Evolutionary conservation across 257 asterid species (phyloP).

Genomic region (Nicotiana undulata): DNA sequence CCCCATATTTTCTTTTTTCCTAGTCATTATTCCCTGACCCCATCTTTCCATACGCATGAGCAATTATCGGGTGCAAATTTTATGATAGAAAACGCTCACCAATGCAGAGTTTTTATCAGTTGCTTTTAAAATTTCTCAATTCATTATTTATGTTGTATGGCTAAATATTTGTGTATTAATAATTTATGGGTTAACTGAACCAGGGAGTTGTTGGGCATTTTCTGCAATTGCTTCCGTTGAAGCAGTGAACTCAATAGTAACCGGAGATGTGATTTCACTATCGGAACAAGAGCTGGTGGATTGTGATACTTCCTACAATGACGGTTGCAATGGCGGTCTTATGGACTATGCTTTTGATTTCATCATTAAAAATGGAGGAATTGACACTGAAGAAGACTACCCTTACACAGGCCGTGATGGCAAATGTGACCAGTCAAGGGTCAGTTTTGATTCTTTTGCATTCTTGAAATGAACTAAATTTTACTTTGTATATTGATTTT

Average conservation of each 20-base stretch:
- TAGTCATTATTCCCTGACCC: neutral
- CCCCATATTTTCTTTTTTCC: no score
- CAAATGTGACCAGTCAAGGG: slow-evolving; percentile 41
- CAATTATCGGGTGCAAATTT: neutral
- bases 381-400: slow-evolving; percentile 49
- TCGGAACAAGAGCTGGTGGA: slow-evolving; percentile 65
- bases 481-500: neutral
- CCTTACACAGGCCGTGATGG: slow-evolving; percentile 44
- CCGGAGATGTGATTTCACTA: slow-evolving; percentile 39
- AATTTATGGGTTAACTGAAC: slow-evolving; percentile 2
- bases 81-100: neutral
- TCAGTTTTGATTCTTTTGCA: slow-evolving; percentile 19
- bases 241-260: slow-evolving; percentile 39
- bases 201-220: slow-evolving; percentile 75
- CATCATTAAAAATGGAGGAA: slow-evolving; percentile 55
- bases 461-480: neutral
- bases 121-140: neutral
- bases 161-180: neutral
- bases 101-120: neutral
- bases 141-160: neutral
- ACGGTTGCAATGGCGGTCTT: slow-evolving; percentile 61
- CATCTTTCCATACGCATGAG: neutral
- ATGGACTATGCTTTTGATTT: slow-evolving; percentile 62
- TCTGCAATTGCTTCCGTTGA: slow-evolving; percentile 52
- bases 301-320: slow-evolving; percentile 38